A percentile compares a stretch with the other conserved stretches of the same genome.
Conservation (phyloP, 257 asterid species). For the Paraleonurus japonicus region DNA sequence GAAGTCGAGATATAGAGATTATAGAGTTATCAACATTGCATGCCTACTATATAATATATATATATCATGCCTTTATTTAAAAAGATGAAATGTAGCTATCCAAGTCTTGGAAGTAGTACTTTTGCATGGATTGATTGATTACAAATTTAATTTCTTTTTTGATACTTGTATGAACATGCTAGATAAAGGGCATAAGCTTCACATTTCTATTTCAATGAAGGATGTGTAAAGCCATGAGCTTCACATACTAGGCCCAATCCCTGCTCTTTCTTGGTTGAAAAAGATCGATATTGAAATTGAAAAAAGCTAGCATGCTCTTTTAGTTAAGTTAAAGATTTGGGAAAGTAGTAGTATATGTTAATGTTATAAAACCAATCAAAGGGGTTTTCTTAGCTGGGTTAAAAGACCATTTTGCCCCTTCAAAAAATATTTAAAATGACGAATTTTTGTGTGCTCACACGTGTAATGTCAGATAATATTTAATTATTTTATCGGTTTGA, state of each 20-base stretch:
- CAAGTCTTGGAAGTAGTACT: conserved; percentile 10
- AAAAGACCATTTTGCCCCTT: neutral
- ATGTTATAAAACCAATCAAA: neutral
- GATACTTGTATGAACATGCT: conserved; percentile 15
- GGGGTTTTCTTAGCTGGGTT: neutral
- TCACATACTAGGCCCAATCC: neutral
- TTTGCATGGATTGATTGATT: conserved; percentile 18
- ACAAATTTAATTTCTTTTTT: neutral
- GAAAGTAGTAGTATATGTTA: neutral
- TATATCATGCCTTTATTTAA: neutral
- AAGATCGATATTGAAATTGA: neutral
- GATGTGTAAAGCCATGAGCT: neutral
- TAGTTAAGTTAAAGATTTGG: neutral
- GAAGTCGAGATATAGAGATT: conserved; percentile 13
- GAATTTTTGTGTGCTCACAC: neutral
- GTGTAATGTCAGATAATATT: neutral
- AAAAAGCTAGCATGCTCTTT: neutral
- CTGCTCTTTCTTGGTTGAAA: neutral
- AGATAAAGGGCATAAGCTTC: neutral
- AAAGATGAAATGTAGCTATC: conserved; percentile 35
- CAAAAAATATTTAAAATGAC: neutral
- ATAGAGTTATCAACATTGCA: conserved; percentile 32
- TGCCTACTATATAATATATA: neutral
- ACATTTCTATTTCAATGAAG: conserved; percentile 9
- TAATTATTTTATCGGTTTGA: too few relatives aligned